These are phyloP conservation scores for Coemansia sp. DNA, from an alignment of 192 early-diverging fungal species.

Conservation along the genomic window DNA sequence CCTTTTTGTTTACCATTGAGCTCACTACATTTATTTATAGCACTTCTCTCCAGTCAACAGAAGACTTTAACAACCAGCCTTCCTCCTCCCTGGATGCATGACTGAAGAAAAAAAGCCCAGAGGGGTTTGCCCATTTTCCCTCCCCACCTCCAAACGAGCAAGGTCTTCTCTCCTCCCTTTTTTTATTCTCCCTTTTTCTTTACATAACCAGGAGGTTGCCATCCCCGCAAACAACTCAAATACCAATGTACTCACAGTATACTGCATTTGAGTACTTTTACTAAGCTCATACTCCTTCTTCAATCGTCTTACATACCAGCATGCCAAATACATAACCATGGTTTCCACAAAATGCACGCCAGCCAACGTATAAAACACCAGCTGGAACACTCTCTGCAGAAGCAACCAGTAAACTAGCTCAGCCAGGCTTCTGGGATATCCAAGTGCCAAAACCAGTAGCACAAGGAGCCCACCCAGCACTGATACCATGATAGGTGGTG, in stretches of 20 bases:
- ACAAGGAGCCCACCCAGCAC: not conserved
- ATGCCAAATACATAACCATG: not conserved
- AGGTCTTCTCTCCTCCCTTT: too few species aligned
- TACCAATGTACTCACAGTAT: conserved; percentile 5
- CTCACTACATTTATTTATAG: too few species aligned
- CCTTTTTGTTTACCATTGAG: too few species aligned
- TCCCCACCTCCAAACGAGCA: too few species aligned
- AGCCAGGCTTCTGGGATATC: too few species aligned
- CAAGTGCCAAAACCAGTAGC: too few species aligned
- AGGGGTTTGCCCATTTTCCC: too few species aligned
- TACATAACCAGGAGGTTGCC: not conserved
- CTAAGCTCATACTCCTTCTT: not conserved
- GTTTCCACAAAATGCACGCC: not conserved
- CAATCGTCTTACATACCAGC: not conserved
- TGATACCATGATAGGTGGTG: not conserved
- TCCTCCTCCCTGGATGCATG: too few species aligned
- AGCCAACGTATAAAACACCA: not conserved
- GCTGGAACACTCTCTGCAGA: not conserved
- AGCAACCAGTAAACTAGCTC: not conserved
- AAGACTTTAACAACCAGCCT: too few species aligned
- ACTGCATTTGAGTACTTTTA: not conserved
- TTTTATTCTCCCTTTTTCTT: not conserved
- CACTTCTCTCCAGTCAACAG: too few species aligned
- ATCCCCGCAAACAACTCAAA: conserved; percentile 9
- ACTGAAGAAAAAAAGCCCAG: too few species aligned